Percentiles rank a stretch among this genome's conserved stretches.
Conservation (phyloP, 2,329 filamentous ascomycete species). For the Camptophora hylomeconis region DNA sequence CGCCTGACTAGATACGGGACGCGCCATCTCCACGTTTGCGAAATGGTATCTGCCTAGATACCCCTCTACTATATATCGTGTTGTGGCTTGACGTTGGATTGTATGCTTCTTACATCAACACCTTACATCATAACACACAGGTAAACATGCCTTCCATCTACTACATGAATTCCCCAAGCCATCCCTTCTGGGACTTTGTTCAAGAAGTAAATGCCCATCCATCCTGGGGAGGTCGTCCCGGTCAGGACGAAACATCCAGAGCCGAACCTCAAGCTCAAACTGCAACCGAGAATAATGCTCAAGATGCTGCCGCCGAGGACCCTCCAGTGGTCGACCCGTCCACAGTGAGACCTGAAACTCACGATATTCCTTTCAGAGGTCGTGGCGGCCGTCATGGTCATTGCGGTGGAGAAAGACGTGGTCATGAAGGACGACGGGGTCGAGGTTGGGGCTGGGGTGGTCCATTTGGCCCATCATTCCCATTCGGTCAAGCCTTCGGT, state of each 20-base stretch:
- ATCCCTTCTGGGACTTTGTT: constrained; percentile 45
- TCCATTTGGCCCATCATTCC: constrained; percentile 10
- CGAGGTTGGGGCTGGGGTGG: constrained; percentile 6
- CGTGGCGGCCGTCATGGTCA: constrained; percentile 7
- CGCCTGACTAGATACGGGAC: constrained; percentile 2
- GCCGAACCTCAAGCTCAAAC: constrained; percentile 23
- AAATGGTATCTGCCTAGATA: constrained; percentile 4
- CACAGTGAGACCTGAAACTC: constrained; percentile 9
- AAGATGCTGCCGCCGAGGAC: constrained; percentile 10
- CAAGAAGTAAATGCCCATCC: constrained; percentile 37
- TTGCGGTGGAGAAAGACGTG: too few species aligned
- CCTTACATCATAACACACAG: neutral
- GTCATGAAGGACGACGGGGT: constrained; percentile 1
- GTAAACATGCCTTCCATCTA: constrained; percentile 39
- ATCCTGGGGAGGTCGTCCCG: constrained; percentile 26
- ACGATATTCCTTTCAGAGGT: neutral
- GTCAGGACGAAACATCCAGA: constrained; percentile 22
- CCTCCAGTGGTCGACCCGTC: constrained; percentile 16
- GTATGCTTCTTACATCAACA: neutral
- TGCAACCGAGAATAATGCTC: constrained; percentile 1
- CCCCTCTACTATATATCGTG: constrained; percentile 4
- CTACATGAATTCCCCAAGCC: constrained; percentile 27
- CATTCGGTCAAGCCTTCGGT: too few species aligned
- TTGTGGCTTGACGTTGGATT: constrained; percentile 5
- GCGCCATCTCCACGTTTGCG: constrained; percentile 2